phyloP scores from a whole-genome alignment of 371 early-diverging fungal species.

The Mucor racemosus region DNA sequence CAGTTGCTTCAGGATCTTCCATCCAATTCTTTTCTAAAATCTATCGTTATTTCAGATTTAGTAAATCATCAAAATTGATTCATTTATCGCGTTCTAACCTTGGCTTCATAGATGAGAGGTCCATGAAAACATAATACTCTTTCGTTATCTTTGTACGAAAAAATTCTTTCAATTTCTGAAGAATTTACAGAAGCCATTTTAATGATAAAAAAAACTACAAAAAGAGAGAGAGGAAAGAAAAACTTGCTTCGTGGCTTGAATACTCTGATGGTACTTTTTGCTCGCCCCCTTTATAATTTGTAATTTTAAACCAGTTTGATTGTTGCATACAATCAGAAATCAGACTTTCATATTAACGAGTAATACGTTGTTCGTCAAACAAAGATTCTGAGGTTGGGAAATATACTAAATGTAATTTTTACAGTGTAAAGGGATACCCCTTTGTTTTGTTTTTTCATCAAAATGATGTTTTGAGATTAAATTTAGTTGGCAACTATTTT shows the following conservation, averaged over 20 bases:
- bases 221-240: background rate
- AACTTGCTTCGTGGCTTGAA: conserved; percentile 8
- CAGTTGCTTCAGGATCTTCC: conserved; percentile 54
- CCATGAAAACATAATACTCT: conserved; percentile 95
- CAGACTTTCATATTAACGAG: background rate
- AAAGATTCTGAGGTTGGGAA: no score
- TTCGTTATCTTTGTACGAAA: conserved; percentile 64
- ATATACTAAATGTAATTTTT: no score
- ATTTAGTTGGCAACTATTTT: no score
- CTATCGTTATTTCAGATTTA: conserved; percentile 16
- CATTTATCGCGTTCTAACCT: conserved; percentile 59
- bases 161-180: conserved; percentile 20
- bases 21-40: conserved; percentile 37
- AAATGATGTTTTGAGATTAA: no score
- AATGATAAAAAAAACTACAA: background rate
- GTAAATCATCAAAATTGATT: background rate
- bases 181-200: background rate
- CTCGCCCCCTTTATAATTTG: background rate
- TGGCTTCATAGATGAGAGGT: conserved; percentile 95
- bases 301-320: background rate
- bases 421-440: no score
- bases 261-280: background rate
- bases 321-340: background rate
- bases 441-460: no score
- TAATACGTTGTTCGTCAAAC: no score